Evolutionary conservation across 208 protist species (phyloP), one percentile per base, ranked within the genome.

Genomic region (Endotrypanum monterogeii): DNA sequence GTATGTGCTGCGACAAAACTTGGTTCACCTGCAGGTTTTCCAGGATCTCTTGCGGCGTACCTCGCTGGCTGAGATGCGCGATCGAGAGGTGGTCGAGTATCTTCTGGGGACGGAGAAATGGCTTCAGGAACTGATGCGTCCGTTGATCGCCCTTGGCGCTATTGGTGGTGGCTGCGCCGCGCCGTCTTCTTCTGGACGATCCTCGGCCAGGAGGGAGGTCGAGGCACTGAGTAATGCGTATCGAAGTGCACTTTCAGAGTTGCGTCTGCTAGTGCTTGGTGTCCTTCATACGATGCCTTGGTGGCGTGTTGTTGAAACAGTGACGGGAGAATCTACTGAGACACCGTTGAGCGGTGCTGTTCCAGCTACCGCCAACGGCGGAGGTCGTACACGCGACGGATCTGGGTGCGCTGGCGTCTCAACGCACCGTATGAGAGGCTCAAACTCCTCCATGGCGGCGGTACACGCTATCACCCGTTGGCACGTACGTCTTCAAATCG

Each of bases 281-380:
- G 88, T 94, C 23, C 80, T 96, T 56, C 76, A 90, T 61, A 93
- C 89, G 11, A 86, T 96, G 83, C 91, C 91, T 57, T 96, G 91
- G 89, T 93, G 87, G 91, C 84, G 91, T 23, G 79, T 95, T 12
- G 82, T 95, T 25, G 87, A 90, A 62, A 76, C 75, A 4, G 82
- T 87, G 12, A 68, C 73, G 52, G 54, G 70, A 7, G 7, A 68
- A 28, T 23, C 60, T 2, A 2, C 23, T 6, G 37, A 4, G 28
- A 23, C 37, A 23, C 60, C 37, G 32, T 11, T 18, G 60, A 16
- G 37, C 60, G 37, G 60, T 28, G 16, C 37, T 30, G 35, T 30
- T 37, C 20, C 4, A 28, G 63, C 28, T 35, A 39, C 41, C 63
- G 25, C 46, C 63, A 11, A 6, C 23, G 55, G 56, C 25, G 56